Base-by-base conservation (phyloP, 2,329 filamentous ascomycete genomes). In the Penicillium vulpinum region DNA sequence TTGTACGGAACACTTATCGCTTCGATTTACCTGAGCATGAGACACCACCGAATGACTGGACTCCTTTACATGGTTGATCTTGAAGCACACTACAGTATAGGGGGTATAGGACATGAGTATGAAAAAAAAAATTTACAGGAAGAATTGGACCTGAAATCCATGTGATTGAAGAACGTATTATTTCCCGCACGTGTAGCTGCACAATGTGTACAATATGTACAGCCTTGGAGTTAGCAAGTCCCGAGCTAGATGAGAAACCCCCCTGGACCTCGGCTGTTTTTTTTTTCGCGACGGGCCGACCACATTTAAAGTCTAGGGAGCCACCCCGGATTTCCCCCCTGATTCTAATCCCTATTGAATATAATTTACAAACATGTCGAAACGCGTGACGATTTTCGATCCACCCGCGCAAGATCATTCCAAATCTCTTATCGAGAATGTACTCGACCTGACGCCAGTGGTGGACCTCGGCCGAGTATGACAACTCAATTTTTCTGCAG, bases 401-500 rank as follows among this genome's bases (percentile, higher is more conserved):
- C 88, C 91, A 49, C 91, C 90, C 62, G 86, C 88, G 50, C 75
- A 86, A 31, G 87, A 96, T 70, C 78, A 85, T 44, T 82, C 83
- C 69, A 90, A 90, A 75, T 87, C 91, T 26, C 82, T 86, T 15
- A 95, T 97, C 61, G 93, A 97, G 78, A 93, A 95, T 75, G 88
- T 90, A 47, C 83, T 97, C 54, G 92, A 96, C 69, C 70, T 97
- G 66, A 94, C 89, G 4, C 89, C 91, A 63, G 81, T 97, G 51
- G 80, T 71, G 46, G 75, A 77, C 64, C 71, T 77, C 63, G 75
- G 75, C 43, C 88, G 88, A 56, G 88, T 91, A 78, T 72, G 85
- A 58, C n/a, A 29, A 4, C 44, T 43, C 31, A n/a, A 16, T 26
- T 18, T 8, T 6, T 31, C 13, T 18, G 28, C 49, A 3, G 6